phyloP scores from a whole-genome alignment of 768 basidiomycete genomes.

The Boletus coccyginus region DNA sequence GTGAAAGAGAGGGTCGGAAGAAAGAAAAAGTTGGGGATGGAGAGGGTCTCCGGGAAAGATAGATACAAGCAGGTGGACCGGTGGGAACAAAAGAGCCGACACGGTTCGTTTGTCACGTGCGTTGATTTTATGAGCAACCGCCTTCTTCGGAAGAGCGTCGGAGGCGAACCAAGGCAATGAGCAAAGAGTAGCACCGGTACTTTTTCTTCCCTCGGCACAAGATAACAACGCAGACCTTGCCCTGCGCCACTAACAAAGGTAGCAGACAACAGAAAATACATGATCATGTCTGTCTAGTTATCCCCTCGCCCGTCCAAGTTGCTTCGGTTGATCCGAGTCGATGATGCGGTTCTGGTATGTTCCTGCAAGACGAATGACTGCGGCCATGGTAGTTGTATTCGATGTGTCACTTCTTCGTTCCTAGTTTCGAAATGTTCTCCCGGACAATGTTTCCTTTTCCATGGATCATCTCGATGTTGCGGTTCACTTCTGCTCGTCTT shows the following conservation, averaged over 20 bases:
- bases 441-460: conserved; percentile 17
- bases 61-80: conserved; percentile 2
- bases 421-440: conserved; percentile 22
- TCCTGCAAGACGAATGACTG: not conserved
- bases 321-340: not conserved
- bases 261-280: not conserved
- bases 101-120: conserved; percentile 35
- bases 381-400: not conserved
- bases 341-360: not conserved
- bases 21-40: not conserved
- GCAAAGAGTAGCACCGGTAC: too few species aligned
- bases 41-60: conserved; percentile 12
- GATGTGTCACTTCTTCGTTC: conserved; percentile 9
- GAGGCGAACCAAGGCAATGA: too few species aligned
- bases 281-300: not conserved
- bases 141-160: too few species aligned
- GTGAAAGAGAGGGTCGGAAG: conserved; percentile 5
- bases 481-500: conserved; percentile 18
- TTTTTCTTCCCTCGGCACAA: not conserved
- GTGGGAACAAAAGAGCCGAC: conserved; percentile 21
- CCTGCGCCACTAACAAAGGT: not conserved
- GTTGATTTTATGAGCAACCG: conserved; percentile 22
- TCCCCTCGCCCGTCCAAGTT: not conserved
- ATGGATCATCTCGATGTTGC: conserved; percentile 17
- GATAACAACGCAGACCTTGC: not conserved